Evolutionary conservation across 768 basidiomycete species (phyloP).

Genomic region (Termitomyces sp.): DNA sequence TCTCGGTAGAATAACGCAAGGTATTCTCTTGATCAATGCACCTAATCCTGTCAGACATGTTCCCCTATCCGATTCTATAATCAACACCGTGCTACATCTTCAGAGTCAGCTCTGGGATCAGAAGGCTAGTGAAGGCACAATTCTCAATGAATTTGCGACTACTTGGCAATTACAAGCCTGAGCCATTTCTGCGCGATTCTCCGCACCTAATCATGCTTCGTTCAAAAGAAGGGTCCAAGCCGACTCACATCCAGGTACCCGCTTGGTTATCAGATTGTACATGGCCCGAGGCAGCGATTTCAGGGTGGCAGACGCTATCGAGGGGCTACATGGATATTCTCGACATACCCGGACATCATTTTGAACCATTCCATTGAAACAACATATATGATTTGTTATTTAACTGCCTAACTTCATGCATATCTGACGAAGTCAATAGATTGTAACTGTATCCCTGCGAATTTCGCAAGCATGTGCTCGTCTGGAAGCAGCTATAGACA

Average conservation of each 20-base stretch:
- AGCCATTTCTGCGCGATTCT: slow-evolving; percentile 17
- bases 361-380: slow-evolving; percentile 46
- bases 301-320: slow-evolving; percentile 47
- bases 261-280: slow-evolving; percentile 51
- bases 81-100: slow-evolving; percentile 43
- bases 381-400: slow-evolving; percentile 36
- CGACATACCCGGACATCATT: slow-evolving; percentile 68
- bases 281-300: slow-evolving; percentile 26
- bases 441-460: background rate
- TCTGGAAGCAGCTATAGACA: background rate
- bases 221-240: slow-evolving; percentile 45
- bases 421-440: background rate
- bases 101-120: slow-evolving; percentile 29
- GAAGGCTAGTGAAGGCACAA: slow-evolving; percentile 39
- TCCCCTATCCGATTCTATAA: slow-evolving; percentile 48
- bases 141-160: slow-evolving; percentile 47
- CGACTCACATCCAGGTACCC: slow-evolving; percentile 36
- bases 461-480: slow-evolving; percentile 1
- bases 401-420: background rate
- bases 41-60: slow-evolving; percentile 54
- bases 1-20: slow-evolving; percentile 43
- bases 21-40: slow-evolving; percentile 65
- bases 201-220: slow-evolving; percentile 48
- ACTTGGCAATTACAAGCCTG: slow-evolving; percentile 44
- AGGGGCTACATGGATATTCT: slow-evolving; percentile 36